Percentiles rank a stretch among this genome's conserved stretches.
phyloP scores from a whole-genome alignment of 1,284 basidiomycete species.

The Ceratobasidium sp. region DNA sequence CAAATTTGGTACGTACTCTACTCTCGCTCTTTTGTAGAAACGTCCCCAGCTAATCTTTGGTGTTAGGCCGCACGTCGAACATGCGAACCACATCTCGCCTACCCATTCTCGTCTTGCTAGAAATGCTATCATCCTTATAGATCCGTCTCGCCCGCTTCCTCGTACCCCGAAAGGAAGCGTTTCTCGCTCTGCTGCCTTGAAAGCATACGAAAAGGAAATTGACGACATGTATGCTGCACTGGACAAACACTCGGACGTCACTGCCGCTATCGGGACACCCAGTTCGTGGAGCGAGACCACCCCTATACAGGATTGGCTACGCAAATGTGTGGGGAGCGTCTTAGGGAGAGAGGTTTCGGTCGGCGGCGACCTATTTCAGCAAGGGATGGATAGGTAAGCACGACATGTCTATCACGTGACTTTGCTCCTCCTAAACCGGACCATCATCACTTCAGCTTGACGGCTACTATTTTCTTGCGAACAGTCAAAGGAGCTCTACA shows the following conservation, averaged over 20 bases:
- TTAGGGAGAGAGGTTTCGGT: constrained; percentile 11
- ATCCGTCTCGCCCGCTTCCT: constrained; percentile 18
- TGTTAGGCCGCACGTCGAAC: constrained; percentile 59
- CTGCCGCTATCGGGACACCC: not conserved
- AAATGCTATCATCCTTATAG: constrained; percentile 47
- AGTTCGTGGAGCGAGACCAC: not conserved
- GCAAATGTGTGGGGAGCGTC: not conserved
- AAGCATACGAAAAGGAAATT: constrained; percentile 47
- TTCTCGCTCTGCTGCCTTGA: constrained; percentile 40
- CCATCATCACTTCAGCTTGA: constrained; percentile 3
- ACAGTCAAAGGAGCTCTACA: constrained; percentile 6
- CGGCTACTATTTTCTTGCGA: constrained; percentile 5
- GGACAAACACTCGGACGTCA: constrained; percentile 6
- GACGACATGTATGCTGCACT: constrained; percentile 47
- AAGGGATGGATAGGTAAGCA: constrained; percentile 41
- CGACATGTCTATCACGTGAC: not conserved
- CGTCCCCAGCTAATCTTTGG: not conserved
- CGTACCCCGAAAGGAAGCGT: constrained; percentile 46
- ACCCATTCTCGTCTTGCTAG: constrained; percentile 63
- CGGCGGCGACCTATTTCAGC: constrained; percentile 31
- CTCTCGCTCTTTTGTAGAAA: constrained; percentile 29
- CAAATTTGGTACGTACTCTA: constrained; percentile 58
- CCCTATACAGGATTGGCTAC: constrained; percentile 2
- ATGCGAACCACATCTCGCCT: constrained; percentile 61
- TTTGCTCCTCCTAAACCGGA: no score